Base-by-base conservation (phyloP, 306 rosid genomes). In the Notholithocarpus densiflorus region DNA sequence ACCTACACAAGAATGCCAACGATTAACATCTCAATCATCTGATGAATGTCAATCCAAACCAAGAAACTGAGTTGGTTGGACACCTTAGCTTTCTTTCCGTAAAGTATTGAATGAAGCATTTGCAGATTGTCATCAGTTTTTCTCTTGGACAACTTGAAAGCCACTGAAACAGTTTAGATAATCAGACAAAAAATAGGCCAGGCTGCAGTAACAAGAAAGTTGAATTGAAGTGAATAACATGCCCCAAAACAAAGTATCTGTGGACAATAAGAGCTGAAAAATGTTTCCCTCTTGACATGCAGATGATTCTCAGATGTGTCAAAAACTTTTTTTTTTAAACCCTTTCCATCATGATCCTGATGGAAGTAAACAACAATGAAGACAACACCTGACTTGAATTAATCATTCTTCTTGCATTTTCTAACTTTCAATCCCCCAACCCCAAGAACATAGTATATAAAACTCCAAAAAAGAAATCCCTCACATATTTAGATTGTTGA, bases 81-180 rank as follows among this genome's bases (percentile, higher is more conserved):
- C 68, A 96, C 99, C 97, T 96, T 96, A 26, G 96, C 85, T 82
- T 80, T 93, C 86, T 91, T 96, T 40, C 96, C 98, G 61, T 90
- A 96, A 75, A 96, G 94, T 80, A 96, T 79, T 19, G 79, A 82
- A 81, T 96, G 99, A 77, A 96, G 93, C 15, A 89, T 57, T 20
- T 96, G 98, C 76, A 96, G 91, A 81, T 86, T 93, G 72, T 96
- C 98, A 82, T 96, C 98, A 29, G 91, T 81, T 85, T 93, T 93
- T 87, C 99, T 89, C 96, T 96, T 96, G 0, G 96, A 89, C 83
- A 96, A 78, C 88, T 93, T 96, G 92, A 88, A 96, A 70, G 97
- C 92, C 89, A 96, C 99, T 96, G 90, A 82, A 91, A 85, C 73
- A 90, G 68, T 81, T 89, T 37, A 71, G 59, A 79, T 72, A 14